Evolutionary conservation across 2,329 filamentous ascomycete species (phyloP).

Genomic region (Hymenoscyphus scutula): DNA sequence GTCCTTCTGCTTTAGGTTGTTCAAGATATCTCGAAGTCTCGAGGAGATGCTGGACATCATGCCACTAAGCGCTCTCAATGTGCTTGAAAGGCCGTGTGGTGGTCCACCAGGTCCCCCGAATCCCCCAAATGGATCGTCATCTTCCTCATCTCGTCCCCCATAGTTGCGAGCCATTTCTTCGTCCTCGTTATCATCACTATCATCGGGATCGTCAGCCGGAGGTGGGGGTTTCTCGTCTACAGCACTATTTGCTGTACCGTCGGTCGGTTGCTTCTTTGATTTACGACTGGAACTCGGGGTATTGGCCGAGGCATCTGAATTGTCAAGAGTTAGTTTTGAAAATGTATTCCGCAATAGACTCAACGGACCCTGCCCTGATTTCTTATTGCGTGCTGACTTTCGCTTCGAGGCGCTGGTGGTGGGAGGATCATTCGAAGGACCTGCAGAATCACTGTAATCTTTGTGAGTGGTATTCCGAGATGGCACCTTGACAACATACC

Average conservation of each 20-base stretch:
- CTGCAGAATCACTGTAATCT: conserved; percentile 57
- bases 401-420: conserved; percentile 65
- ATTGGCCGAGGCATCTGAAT: conserved; percentile 37
- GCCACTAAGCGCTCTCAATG: conserved; percentile 80
- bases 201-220: conserved; percentile 42
- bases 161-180: conserved; percentile 56
- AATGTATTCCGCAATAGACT: background rate
- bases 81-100: conserved; percentile 69
- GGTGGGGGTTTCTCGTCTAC: conserved; percentile 28
- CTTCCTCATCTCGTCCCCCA: conserved; percentile 53
- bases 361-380: conserved; percentile 51
- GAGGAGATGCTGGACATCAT: conserved; percentile 86
- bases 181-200: conserved; percentile 56
- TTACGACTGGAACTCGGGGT: conserved; percentile 32
- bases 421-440: conserved; percentile 57
- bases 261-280: conserved; percentile 60
- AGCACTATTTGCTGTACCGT: conserved; percentile 61
- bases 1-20: conserved; percentile 76
- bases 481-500: conserved; percentile 49
- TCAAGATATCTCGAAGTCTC: conserved; percentile 74
- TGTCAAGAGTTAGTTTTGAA: conserved; percentile 20
- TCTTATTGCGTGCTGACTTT: conserved; percentile 72
- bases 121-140: conserved; percentile 59
- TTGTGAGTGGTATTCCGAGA: conserved; percentile 9
- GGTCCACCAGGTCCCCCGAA: conserved; percentile 67